Evolutionary conservation across 345 rosid genomes (phyloP).

Genomic region (Citropsis articulata): DNA sequence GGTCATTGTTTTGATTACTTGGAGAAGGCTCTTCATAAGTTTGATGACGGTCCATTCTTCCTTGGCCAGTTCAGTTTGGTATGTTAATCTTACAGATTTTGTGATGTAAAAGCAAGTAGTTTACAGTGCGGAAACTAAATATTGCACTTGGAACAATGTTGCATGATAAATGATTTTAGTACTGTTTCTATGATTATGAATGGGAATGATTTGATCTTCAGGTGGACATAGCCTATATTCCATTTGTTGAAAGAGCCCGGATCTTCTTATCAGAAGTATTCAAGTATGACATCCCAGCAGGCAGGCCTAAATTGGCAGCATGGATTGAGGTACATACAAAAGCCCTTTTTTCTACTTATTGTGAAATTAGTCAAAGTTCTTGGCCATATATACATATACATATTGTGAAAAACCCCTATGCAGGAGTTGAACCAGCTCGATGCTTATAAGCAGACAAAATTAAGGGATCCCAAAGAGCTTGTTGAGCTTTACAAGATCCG

Average conservation of each 20-base stretch:
- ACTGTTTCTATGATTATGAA: too few relatives aligned
- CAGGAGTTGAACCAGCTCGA: not conserved
- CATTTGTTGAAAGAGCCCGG: conserved; percentile 66
- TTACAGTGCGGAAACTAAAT: not conserved
- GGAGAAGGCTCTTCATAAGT: conserved; percentile 63
- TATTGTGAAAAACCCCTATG: not conserved
- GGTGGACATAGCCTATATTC: conserved; percentile 76
- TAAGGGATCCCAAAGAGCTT: conserved; percentile 42
- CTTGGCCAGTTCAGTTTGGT: conserved; percentile 81
- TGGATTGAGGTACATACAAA: conserved; percentile 64
- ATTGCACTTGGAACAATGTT: not conserved
- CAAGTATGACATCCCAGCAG: conserved; percentile 55
- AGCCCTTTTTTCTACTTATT: not conserved
- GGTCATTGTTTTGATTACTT: conserved; percentile 67
- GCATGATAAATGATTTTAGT: too few relatives aligned
- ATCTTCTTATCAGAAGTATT: conserved; percentile 44
- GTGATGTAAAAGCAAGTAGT: not conserved
- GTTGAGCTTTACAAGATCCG: conserved; percentile 45
- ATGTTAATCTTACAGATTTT: not conserved
- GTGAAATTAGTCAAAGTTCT: not conserved
- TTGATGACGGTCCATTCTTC: conserved; percentile 84
- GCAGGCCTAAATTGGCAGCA: conserved; percentile 69
- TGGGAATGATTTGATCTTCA: conserved; percentile 21
- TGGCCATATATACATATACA: not conserved
- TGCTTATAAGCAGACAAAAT: not conserved